Base-by-base conservation (phyloP, 768 basidiomycete genomes). In the Suillus hirtellus region DNA sequence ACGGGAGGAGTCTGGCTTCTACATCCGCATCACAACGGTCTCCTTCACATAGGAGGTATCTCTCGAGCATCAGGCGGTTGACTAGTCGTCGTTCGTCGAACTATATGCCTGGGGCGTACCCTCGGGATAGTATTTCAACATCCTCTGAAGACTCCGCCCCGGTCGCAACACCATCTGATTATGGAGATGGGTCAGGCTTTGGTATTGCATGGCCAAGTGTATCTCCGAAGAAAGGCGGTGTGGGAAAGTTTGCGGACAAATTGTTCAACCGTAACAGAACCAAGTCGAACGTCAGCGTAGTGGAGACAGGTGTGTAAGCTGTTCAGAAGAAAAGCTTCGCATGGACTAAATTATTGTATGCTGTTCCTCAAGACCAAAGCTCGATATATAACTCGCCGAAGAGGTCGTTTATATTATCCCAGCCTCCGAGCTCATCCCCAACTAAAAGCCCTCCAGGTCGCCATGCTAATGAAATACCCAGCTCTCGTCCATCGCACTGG, bases 111-210 rank as follows among this genome's bases (percentile, higher is more conserved):
- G 78, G 74, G 10, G 65, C 78, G 2, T 80, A 82, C 60, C 78
- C 82, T 27, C 82, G 90, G 17, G 76, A 84, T 42, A 92, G 89
- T 69, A 77, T 84, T 60, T 88, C 87, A 31, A 75, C 87, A 61
- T 90, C 88, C 0, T 88, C 86, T 7, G 89, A 91, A 66, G 89
- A 90, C 67, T 89, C 87, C 31, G 80, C 80, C 38, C 76, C 82
- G 24, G 81, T 87, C n/a, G 75, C 80, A 7, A 88, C 86, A 21
- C 89, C 89, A 35, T 81, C 87, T 8, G 78, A 86, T 64, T 73
- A 77, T 68, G 73, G 77, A 64, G 67, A 71, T 38, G 66, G 70
- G 52, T 68, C 75, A 65, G 49, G 74, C 54, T 70, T 73, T 24
- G 75, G 79, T 1, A 73, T 81, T 44, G 70, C 76, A 7, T 86